A percentile compares a stretch with the other conserved stretches of the same genome.
Evolutionary conservation across 495 filamentous ascomycete genomes (phyloP).

Genomic region (Haplographium delicatum): DNA sequence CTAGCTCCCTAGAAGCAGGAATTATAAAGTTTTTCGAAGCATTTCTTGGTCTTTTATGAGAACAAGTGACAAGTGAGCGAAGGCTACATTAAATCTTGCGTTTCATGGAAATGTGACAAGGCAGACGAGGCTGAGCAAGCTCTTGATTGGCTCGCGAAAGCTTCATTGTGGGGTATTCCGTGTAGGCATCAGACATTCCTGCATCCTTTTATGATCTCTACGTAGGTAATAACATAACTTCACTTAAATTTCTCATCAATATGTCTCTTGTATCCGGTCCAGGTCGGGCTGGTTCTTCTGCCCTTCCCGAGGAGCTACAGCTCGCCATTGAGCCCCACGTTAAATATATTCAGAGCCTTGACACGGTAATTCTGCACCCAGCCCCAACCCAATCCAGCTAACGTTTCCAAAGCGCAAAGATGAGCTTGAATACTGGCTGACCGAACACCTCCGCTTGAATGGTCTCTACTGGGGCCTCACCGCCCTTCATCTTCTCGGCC

Average conservation of each 20-base stretch:
- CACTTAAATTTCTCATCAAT: neutral
- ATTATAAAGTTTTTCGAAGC: too few relatives aligned
- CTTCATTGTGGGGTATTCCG: neutral
- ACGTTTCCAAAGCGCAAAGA: slow-evolving; percentile 59
- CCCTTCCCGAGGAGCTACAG: slow-evolving; percentile 47
- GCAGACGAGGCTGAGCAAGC: slow-evolving; percentile 3
- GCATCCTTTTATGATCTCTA: neutral
- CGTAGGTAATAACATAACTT: too few relatives aligned
- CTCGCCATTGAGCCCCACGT: slow-evolving; percentile 76
- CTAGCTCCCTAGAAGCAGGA: too few relatives aligned
- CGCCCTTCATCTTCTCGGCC: slow-evolving; percentile 77
- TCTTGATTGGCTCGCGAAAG: slow-evolving; percentile 1
- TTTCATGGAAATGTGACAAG: neutral
- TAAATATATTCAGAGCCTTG: slow-evolving; percentile 86
- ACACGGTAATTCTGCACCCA: slow-evolving; percentile 56
- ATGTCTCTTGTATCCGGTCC: slow-evolving; percentile 29
- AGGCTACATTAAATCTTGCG: neutral
- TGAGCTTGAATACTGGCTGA: slow-evolving; percentile 94
- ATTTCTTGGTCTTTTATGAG: too few relatives aligned
- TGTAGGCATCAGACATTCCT: neutral
- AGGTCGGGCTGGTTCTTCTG: slow-evolving; percentile 11
- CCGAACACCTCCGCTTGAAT: slow-evolving; percentile 90
- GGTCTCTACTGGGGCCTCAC: slow-evolving; percentile 96
- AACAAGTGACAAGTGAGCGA: too few relatives aligned
- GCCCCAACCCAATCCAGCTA: slow-evolving; percentile 1